These are phyloP conservation scores for Hypocrella siamensis DNA, from an alignment of 2,329 filamentous ascomycete genomes.

Conservation along the genomic window DNA sequence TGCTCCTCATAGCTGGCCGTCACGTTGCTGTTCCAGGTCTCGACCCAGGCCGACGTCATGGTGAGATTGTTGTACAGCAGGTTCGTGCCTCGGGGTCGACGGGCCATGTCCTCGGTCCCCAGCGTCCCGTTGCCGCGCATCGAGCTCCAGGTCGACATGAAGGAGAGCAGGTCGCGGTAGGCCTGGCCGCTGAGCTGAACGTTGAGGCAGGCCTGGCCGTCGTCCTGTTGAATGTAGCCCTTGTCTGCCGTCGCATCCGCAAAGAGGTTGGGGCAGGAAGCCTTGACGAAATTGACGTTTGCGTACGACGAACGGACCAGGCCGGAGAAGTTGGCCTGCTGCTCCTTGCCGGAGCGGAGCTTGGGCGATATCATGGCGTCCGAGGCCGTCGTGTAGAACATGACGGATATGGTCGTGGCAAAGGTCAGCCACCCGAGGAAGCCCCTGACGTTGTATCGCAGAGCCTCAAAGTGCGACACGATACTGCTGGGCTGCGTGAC, in stretches of 20 bases:
- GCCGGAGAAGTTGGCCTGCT: conserved; percentile 33
- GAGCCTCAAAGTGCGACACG: conserved; percentile 50
- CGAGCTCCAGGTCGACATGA: conserved; percentile 37
- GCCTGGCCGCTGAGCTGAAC: conserved; percentile 55
- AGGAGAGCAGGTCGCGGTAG: conserved; percentile 54
- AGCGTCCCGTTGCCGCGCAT: conserved; percentile 27
- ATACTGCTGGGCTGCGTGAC: conserved; percentile 57
- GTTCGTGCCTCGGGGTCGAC: conserved; percentile 44
- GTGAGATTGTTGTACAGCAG: conserved; percentile 61
- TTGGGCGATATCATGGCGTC: conserved; percentile 63
- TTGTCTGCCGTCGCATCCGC: conserved; percentile 20
- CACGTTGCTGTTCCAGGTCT: conserved; percentile 35
- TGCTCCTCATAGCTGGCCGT: conserved; percentile 29
- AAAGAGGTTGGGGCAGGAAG: conserved; percentile 48
- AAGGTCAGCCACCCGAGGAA: conserved; percentile 50
- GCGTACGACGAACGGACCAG: conserved; percentile 46
- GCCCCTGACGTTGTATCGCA: conserved; percentile 47
- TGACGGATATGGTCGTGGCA: conserved; percentile 44
- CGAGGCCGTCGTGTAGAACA: conserved; percentile 63
- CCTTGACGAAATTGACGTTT: conserved; percentile 39
- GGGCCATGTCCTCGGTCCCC: conserved; percentile 19
- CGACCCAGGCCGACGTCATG: conserved; percentile 53
- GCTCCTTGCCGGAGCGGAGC: conserved; percentile 41
- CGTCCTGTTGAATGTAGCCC: conserved; percentile 9
- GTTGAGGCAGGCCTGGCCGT: conserved; percentile 42